Evolutionary conservation across 164 flowering plant species (phyloP).

Genomic region (Piper longum): DNA sequence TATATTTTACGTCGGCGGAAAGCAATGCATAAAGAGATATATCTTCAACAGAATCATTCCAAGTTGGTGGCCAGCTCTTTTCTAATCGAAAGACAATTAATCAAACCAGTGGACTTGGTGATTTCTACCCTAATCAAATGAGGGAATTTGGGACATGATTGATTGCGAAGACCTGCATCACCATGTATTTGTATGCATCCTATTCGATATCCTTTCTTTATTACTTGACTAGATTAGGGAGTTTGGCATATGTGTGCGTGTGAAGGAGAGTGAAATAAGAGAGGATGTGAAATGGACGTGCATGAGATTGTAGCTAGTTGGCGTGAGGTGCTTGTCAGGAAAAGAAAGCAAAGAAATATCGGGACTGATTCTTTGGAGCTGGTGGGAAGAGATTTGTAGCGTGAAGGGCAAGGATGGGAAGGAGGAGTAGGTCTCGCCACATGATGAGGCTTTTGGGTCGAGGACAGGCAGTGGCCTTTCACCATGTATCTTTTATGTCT

Average conservation of each 20-base stretch:
- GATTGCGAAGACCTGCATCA: no score
- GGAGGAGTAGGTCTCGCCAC: constrained; percentile 1
- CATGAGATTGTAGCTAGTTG: constrained; percentile 27
- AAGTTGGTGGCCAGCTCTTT: constrained; percentile 13
- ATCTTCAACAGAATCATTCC: constrained; percentile 38
- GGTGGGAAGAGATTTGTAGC: no score
- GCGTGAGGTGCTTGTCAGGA: constrained; percentile 1
- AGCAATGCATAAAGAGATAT: constrained; percentile 40
- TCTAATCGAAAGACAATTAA: not conserved
- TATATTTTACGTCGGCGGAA: constrained; percentile 35
- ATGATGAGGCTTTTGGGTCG: not conserved
- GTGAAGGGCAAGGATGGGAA: not conserved
- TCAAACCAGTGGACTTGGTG: constrained; percentile 6
- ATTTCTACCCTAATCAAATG: constrained; percentile 5
- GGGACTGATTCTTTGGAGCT: not conserved
- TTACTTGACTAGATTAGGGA: no score
- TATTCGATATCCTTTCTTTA: no score
- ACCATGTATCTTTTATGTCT: not conserved
- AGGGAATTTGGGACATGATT: not conserved
- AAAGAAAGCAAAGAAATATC: not conserved
- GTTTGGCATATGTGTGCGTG: not conserved
- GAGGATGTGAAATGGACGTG: constrained; percentile 66
- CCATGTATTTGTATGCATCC: no score
- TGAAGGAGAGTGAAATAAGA: constrained; percentile 1
- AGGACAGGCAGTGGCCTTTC: not conserved